phyloP scores from a whole-genome alignment of 2,329 filamentous ascomycete species.

The Onygena corvina region DNA sequence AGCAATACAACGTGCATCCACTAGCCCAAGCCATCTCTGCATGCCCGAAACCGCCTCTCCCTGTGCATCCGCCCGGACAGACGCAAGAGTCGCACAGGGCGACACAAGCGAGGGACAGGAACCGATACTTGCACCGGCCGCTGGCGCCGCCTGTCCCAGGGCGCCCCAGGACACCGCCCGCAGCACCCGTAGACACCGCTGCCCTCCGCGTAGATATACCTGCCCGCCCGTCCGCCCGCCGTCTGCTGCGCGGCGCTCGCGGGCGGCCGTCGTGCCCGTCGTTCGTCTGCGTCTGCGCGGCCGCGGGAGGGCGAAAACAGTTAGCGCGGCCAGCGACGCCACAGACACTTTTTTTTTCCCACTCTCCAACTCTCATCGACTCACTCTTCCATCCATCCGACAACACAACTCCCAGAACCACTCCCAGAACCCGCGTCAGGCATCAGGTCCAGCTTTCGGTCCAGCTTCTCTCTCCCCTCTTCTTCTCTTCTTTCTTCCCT shows the following conservation, averaged over 20 bases:
- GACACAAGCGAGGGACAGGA: constrained; percentile 1
- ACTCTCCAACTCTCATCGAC: too few species aligned
- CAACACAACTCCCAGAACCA: not conserved
- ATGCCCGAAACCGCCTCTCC: too few species aligned
- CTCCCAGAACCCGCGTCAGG: not conserved
- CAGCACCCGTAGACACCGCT: too few species aligned
- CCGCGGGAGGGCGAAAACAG: not conserved
- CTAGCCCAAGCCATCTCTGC: too few species aligned
- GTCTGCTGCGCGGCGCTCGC: too few species aligned
- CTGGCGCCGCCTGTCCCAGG: not conserved
- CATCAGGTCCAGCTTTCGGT: not conserved
- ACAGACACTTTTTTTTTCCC: not conserved
- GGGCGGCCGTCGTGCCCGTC: too few species aligned
- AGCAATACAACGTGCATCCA: too few species aligned
- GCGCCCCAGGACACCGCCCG: too few species aligned
- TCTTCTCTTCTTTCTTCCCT: constrained; percentile 1
- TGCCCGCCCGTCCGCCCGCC: too few species aligned
- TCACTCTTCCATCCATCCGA: not conserved
- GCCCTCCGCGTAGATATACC: too few species aligned
- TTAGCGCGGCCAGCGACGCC: not conserved
- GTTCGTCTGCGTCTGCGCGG: too few species aligned
- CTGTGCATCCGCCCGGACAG: too few species aligned
- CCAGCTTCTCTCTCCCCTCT: constrained; percentile 8
- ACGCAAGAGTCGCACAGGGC: not conserved
- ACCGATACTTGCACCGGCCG: not conserved